Base-by-base conservation (phyloP, 2,329 filamentous ascomycete species). In the Penicillium sp. region DNA sequence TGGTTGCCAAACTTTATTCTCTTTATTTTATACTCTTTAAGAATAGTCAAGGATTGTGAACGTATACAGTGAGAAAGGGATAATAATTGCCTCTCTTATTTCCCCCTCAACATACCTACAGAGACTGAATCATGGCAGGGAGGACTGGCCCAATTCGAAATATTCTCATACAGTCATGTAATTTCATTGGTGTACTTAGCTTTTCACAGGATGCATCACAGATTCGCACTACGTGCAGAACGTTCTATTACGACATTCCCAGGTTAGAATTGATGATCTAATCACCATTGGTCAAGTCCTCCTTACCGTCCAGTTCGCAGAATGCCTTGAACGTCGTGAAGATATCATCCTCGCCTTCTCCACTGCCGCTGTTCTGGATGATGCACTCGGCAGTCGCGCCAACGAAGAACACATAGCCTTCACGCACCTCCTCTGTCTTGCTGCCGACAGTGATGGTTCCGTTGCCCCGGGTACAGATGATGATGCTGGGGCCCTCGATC, bases 281-380 rank as follows among this genome's bases (percentile, higher is more conserved):
- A 46, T 69, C 50, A 26, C 68, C 69, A 52, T 73, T 70, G 48
- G 67, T 63, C 59, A 66, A 52, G 27, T 67, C 70, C 58, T 75
- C 73, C 62, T 76, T 73, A 18, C 74, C 77, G 10, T 85, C 83
- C 54, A 96, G 79, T 77, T 97, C 92, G 66, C 91, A 96, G 70
- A 96, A 97, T 0, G 93, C 94, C 77, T 92, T 94, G 79, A 95
- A 99, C 0, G 89, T 92, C 21, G 88, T 88, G 60, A 97, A 88
- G 49, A 88, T 84, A 50, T 91, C 87, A 21, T 84, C 84, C 1
- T 80, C 75, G 0, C 68, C 79, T 1, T 76, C 78, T 41, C 78
- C 78, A 10, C 82, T 60, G 15, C 74, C 74, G 12, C 73, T 76
- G 54, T 77, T 90, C 75, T 96, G 88, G 44, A 97, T 75, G 3